Base-by-base conservation (phyloP, 352 stramenopile species). In the Globisporangium polare region DNA sequence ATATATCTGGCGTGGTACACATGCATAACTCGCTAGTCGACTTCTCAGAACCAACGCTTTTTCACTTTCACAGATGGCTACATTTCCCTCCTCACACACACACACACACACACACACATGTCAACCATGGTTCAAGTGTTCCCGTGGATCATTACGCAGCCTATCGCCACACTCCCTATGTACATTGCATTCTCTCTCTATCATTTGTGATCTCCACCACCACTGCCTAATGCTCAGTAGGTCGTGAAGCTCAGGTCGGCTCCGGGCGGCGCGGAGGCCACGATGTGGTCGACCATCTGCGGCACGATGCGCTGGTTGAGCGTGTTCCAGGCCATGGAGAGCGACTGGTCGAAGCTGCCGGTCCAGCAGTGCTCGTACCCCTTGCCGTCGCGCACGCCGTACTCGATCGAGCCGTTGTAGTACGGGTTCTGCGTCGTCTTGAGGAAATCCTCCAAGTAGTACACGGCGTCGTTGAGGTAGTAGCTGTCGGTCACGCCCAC, bases 361-460 rank as follows among this genome's bases (percentile, higher is more conserved):
- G 78, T 90, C 81, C 81, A 90, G 74, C 81, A 90, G 66, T 90
- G 81, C 69, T 89, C 81, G 51, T 75, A 90, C 6, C 81, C 81
- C 41, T 83, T 84, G 52, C 81, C 81, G 39, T 89, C 75, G 7
- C 67, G 69, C 54, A 90, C 71, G 42, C 81, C 81, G 43, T 90
- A 90, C 54, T 86, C 77, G 57, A 90, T 87, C 6, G 73, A 83
- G 18, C 81, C 81, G 24, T 90, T 90, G 68, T 86, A 90, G 65
- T 81, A 90, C 58, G 81, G 78, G 52, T 78, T 66, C 4, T 22
- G 63, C 7, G 81, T 90, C n/a, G 63, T 80, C 55, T 86, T 68
- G 17, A 90, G 60, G 42, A 87, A 89, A 29, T 86, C 78, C 37
- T 88, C 79, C 3, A 90, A 74, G 55, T 80, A 69, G 63, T 88